A percentile compares a stretch with the other conserved stretches of the same genome.
These are phyloP conservation scores for Endocladia muricata DNA, from an alignment of 31 red algal genomes.

Conservation along the genomic window DNA sequence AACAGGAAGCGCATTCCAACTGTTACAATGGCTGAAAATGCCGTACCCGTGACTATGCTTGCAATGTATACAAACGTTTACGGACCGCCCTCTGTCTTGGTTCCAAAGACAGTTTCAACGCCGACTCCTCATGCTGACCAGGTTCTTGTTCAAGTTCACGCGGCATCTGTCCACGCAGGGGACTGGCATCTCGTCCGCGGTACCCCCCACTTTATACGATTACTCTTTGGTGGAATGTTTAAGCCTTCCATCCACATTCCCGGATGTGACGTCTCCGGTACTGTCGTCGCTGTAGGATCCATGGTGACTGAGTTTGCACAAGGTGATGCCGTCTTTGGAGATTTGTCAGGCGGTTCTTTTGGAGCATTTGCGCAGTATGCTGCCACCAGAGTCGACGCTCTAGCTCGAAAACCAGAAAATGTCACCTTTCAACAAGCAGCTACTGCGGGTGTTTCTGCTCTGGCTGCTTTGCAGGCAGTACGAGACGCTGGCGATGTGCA, in stretches of 20 bases:
- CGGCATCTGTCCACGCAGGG: slow-evolving; percentile 9
- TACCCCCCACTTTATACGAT: slow-evolving; percentile 19
- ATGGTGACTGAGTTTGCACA: slow-evolving; percentile 12
- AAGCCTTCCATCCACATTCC: slow-evolving; percentile 29
- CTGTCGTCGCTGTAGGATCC: background rate
- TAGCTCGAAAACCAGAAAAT: slow-evolving; percentile 9
- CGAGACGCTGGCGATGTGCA: slow-evolving; percentile 16
- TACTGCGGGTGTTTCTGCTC: background rate
- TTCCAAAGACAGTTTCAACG: too few relatives aligned
- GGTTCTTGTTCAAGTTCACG: background rate
- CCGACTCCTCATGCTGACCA: too few relatives aligned
- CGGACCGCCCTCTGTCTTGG: too few relatives aligned
- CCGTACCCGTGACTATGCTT: too few relatives aligned
- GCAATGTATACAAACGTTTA: too few relatives aligned
- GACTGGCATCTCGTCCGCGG: slow-evolving; percentile 40
- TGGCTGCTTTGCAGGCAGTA: slow-evolving; percentile 25
- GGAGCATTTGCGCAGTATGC: slow-evolving; percentile 44
- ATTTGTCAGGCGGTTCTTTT: background rate
- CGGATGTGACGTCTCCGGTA: slow-evolving; percentile 24
- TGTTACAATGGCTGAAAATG: too few relatives aligned
- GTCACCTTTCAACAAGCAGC: slow-evolving; percentile 26
- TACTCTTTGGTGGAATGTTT: slow-evolving; percentile 7
- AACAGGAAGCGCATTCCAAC: too few relatives aligned
- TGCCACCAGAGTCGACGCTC: background rate
- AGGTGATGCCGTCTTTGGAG: slow-evolving; percentile 38